Base-by-base conservation (phyloP, 2,329 filamentous ascomycete species). In the Boeremia exigua region DNA sequence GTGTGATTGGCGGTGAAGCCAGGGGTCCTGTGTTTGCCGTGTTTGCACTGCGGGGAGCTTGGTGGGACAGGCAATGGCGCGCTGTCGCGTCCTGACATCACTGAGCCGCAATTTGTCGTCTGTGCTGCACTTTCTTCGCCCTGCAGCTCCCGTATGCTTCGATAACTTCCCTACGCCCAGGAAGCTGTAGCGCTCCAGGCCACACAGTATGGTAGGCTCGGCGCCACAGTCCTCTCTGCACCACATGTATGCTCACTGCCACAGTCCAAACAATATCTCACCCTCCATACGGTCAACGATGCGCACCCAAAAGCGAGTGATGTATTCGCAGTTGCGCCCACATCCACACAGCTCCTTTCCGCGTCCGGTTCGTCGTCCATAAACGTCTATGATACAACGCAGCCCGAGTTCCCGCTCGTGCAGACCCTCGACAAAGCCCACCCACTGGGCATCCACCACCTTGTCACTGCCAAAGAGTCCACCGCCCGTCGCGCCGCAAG, bases 251-350 rank as follows among this genome's bases (percentile, higher is more conserved):
- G 15, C 49, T 53, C 34, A 53, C 49, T 7, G 19, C 36, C 34
- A 43, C 55, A 97, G 95, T 99, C 95, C 52, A 98, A 98, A 81
- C 95, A 98, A 88, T 99, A 97, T 76, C 85, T 99, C 60, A 96
- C 94, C 70, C 89, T 90, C 65, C 91, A 96, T 77, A 94, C 92
- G 38, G 86, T 96, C 75, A 90, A 96, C 74, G 86, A 92, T 81
- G 92, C 91, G 60, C 92, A 96, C 78, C 82, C 87, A 64, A 65
- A 67, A 30, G 65, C 66, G 8, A 88, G 88, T 61, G 91, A 96
- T 73, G 90, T 97, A 62, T 96, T 93, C 77, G 87, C 89, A 38
- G 78, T 96, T 57, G 91, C 92, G 5, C 84, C 91, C 36, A 96
- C 92, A 1, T 80, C 85, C 2, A 88, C 81, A 40, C 83, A 88